A percentile compares a stretch with the other conserved stretches of the same genome.
phyloP scores from a whole-genome alignment of 2,329 filamentous ascomycete genomes.

The Rasamsonia emersonii region DNA sequence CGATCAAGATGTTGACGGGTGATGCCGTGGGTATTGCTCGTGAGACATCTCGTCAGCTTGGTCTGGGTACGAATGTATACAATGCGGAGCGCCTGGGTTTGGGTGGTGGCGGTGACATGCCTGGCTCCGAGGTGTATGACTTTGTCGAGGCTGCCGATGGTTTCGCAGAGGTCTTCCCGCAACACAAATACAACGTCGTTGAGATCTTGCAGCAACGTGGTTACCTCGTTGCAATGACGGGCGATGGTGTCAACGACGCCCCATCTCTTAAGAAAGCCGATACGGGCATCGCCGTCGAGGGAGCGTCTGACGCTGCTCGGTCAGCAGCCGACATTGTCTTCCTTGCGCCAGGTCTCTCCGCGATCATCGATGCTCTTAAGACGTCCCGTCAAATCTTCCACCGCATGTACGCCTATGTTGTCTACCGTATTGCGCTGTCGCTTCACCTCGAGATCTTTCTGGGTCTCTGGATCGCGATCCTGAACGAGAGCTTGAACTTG shows the following conservation, averaged over 20 bases:
- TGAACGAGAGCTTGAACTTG: conserved; percentile 76
- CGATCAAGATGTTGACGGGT: conserved; percentile 94
- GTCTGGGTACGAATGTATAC: conserved; percentile 88
- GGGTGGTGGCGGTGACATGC: conserved; percentile 83
- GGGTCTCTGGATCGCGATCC: conserved; percentile 81
- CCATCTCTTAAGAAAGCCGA: conserved; percentile 61
- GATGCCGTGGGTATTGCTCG: conserved; percentile 88
- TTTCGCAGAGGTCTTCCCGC: conserved; percentile 89
- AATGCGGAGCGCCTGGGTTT: conserved; percentile 88
- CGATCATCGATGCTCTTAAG: conserved; percentile 88
- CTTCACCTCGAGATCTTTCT: conserved; percentile 88
- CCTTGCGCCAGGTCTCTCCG: conserved; percentile 80
- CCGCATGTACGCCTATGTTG: conserved; percentile 92
- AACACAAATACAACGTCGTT: conserved; percentile 92
- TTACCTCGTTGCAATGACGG: conserved; percentile 91
- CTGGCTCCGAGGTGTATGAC: conserved; percentile 87
- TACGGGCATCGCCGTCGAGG: conserved; percentile 90
- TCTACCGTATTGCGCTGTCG: conserved; percentile 88
- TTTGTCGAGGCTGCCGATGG: conserved; percentile 93
- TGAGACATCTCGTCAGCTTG: conserved; percentile 84
- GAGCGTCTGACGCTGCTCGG: conserved; percentile 81
- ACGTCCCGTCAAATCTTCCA: conserved; percentile 93
- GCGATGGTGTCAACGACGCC: conserved; percentile 50
- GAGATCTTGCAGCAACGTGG: conserved; percentile 90
- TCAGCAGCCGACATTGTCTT: conserved; percentile 92